A percentile compares a stretch with the other conserved stretches of the same genome.
phyloP scores from a whole-genome alignment of 257 asterid genomes.

The Hygrophila difformis region DNA sequence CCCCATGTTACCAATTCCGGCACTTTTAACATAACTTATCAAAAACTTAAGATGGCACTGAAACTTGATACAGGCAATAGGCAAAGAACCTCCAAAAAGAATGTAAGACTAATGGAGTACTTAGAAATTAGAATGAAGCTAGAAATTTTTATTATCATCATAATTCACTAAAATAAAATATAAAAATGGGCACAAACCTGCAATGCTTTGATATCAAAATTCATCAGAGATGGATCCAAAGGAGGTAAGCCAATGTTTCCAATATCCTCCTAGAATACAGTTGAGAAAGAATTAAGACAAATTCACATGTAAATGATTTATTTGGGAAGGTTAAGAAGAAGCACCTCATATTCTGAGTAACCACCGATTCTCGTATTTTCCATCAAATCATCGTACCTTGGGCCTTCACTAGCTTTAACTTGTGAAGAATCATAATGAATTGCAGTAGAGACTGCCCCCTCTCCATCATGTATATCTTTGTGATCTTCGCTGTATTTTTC shows the following conservation, averaged over 20 bases:
- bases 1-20: background rate
- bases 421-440: conserved; percentile 35
- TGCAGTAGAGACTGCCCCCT: conserved; percentile 31
- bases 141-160: no score
- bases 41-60: background rate
- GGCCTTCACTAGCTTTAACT: conserved; percentile 32
- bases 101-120: no score
- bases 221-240: conserved; percentile 47
- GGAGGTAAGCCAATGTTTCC: conserved; percentile 45
- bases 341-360: conserved; percentile 64
- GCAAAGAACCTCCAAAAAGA: background rate
- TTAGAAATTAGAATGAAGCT: background rate
- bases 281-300: conserved; percentile 12
- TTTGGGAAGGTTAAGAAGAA: background rate
- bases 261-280: conserved; percentile 43
- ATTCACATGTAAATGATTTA: conserved; percentile 7
- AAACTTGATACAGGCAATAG: background rate
- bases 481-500: conserved; percentile 33
- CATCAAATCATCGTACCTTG: conserved; percentile 40
- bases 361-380: conserved; percentile 44
- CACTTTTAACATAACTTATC: no score
- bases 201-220: conserved; percentile 61
- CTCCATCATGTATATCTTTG: conserved; percentile 28
- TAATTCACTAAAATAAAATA: background rate
- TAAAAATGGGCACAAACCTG: conserved; percentile 45